Evolutionary conservation across 768 basidiomycete genomes (phyloP).

Genomic region (Boletus speciosus): DNA sequence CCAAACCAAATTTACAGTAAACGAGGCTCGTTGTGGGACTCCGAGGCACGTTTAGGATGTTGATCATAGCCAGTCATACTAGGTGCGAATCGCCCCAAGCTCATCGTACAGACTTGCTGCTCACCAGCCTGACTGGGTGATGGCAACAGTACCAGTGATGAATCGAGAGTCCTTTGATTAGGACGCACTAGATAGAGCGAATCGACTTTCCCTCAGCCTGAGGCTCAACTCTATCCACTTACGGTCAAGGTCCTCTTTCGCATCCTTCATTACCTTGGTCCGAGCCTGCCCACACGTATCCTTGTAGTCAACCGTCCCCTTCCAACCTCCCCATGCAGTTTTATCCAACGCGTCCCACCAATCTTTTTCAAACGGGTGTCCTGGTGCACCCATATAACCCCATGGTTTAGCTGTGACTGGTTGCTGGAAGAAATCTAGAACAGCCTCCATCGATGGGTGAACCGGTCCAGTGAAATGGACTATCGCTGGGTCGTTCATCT

Average conservation of each 20-base stretch:
- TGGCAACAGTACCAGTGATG: no score
- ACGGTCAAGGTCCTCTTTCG: neutral
- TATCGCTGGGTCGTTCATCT: neutral
- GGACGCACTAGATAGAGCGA: neutral
- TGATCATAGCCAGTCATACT: no score
- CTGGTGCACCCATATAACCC: constrained; percentile 51
- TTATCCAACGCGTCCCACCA: constrained; percentile 44
- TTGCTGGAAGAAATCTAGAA: neutral
- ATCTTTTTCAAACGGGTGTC: constrained; percentile 42
- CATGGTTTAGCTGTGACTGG: constrained; percentile 44
- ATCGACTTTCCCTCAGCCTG: neutral
- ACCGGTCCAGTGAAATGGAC: neutral
- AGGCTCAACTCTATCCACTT: neutral
- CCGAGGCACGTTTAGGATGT: no score
- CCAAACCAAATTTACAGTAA: no score
- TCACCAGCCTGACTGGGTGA: neutral
- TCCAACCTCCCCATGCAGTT: constrained; percentile 40
- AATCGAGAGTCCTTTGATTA: neutral
- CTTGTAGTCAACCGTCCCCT: constrained; percentile 10
- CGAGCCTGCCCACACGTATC: neutral
- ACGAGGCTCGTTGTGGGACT: no score
- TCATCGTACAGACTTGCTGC: neutral
- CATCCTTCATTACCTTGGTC: no score
- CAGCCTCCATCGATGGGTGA: neutral
- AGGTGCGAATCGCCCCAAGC: no score